Evolutionary conservation across 805 yeast species (phyloP), one percentile per base, ranked within the genome.

Genomic region (Torulaspora indica): DNA sequence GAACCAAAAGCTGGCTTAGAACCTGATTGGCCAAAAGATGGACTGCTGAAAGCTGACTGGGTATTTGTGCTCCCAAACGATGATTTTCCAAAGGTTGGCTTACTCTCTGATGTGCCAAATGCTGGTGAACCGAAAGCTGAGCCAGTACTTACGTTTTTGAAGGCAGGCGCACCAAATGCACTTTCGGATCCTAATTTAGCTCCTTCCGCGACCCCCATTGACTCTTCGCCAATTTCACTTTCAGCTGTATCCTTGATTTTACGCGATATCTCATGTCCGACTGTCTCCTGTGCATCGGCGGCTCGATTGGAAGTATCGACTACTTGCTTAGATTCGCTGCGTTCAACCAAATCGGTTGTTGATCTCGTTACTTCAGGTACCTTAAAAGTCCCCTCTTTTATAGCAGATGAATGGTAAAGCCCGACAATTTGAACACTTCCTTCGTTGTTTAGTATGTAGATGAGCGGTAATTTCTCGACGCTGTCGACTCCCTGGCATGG

Each of bases 351-450:
- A 20, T 20, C 7, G 8, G 32, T 14, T 31, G 12, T 10, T n/a
- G 12, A 14, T 5, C 14, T 15, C 14, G 10, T n/a, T 10, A 15
- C 23, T 6, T 23, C n/a, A 8, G 12, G 29, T 14, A 38, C 29
- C 10, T 23, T 22, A 22, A 38, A 38, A 17, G 9, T 18, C 25
- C 64, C 46, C 14, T 64, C 51, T 30, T 73, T 72, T 13, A 83
- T 67, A 1, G 78, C 83, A 1, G 67, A 61, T 15, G 74, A 66
- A 53, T 81, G 78, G 60, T 79, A 80, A 1, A 86, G 54, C 63
- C 83, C 75, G 84, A 91, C 85, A 3, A 76, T 71, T 33, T 78
- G 63, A 18, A 87, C 57, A 27, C 64, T 69, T 30, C 95, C 95
- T 45, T 75, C 75, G 52, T 81, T 75, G 36, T 81, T 81, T 46